Base-by-base conservation (phyloP, 257 asterid species). In the Solanum sejunctum region DNA sequence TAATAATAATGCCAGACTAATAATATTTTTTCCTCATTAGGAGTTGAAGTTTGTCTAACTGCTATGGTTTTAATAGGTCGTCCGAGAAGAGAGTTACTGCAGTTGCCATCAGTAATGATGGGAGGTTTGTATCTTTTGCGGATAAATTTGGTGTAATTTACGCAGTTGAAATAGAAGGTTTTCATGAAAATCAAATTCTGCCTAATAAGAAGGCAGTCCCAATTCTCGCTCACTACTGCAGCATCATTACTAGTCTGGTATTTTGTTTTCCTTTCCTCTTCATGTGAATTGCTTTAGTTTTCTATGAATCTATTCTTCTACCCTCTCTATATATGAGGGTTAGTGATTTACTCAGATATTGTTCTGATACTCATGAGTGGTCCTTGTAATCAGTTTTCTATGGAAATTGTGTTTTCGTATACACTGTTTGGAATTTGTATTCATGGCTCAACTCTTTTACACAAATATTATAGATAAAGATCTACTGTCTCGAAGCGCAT, bases 41-140 rank as follows among this genome's bases (percentile, higher is more conserved):
- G 10, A 73, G 80, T 55, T 36, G 81, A 61, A 39, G 43, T 64
- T 23, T 80, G 15, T 67, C 85, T 70, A 64, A 69, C 45, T 71
- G 11, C 55, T 49, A 20, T 8, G 6, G 28, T 12, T 85, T 57
- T 45, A 21, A 85, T 91, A 97, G 99, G 85, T 88, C 87, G 80
- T 93, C 98, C 32, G 99, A 97, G 89, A 97, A 97, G 92, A 93
- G 97, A 88, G 99, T 94, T 88, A 97, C 90, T 90, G 95, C 99
- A 70, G 91, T 95, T 87, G 97, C 97, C 51, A 86, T 95, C 81
- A 93, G 96, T 85, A 86, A 84, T 20, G 93, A 92, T 85, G 98
- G 89, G 84, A 85, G 32, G 66, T 94, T 87, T 81, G 95, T 95
- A 49, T 92, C 93, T 89, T 97, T 91, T 15, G 96, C 99, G 15